Conservation (phyloP, 176 grass and related monocot species). For the bread wheat (Triticum aestivum) region IWGSC_CS_RefSeq_v2.1 NC_057797.1:535941022-535941521, state of each 20-base stretch:
- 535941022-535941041: not conserved
- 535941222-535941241: not conserved
- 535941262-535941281: not conserved
- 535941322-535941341: not conserved
- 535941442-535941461: not conserved
- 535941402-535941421: not conserved
- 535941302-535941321: not conserved
- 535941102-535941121: conserved; percentile 41
- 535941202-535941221: not conserved
- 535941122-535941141: conserved; percentile 14
- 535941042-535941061: not conserved
- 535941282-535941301: not conserved
- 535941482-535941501: not conserved
- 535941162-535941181: not conserved
- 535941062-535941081: conserved; percentile 28
- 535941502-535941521: too few species aligned
- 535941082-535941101: conserved; percentile 37
- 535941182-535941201: not conserved
- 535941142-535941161: not conserved
- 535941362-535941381: not conserved
- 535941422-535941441: not conserved
- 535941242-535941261: not conserved
- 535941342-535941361: not conserved
- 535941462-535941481: not conserved
- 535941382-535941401: not conserved